Evolutionary conservation across 305 asterid genomes (phyloP), one percentile per base, ranked within the genome.

Genomic region (Rubia balearica): DNA sequence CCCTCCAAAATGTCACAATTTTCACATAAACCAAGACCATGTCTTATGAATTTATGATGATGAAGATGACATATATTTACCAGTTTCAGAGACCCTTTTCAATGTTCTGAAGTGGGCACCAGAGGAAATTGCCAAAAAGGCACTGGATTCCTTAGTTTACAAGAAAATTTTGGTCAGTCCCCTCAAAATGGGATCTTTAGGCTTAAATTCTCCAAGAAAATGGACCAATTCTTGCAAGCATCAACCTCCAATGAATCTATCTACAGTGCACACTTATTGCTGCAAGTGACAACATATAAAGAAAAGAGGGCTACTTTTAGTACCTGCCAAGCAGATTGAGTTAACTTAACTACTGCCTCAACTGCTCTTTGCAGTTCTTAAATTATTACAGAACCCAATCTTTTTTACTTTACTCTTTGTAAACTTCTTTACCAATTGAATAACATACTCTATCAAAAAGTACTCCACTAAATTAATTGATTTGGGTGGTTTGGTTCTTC

Each of bases 321-420:
- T 21, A 90, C 84, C 86, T 79, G 84, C 85, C 84, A 86, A 87
- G 87, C 83, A 74, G 78, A 69, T 77, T 81, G 82, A 80, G 73
- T 51, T 51, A 51, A 51, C 73, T 84, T 82, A 82, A 84, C 89
- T 67, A 88, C 87, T 84, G 88, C 87, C 90, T 86, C 91, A 86
- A 85, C 95, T 85, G 87, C 91, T 79, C 84, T 82, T 72, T 75
- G 80, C 88, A 83, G 88, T 85, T 57, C 62, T 57, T 87, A 85
- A 86, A 84, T 86, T 82, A 86, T 88, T 85, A 81, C 82, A 83
- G 40, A 76, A 83, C 88, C 91, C 81, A 86, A 85, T 85, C 86
- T 75, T 74, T 77, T 75, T 72, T 57, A 74, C 86, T 86, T 83
- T 82, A 75, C 67, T 81, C 77, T 70, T 75, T 79, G 80, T 79